Conservation (phyloP, 2,329 filamentous ascomycete genomes). For the Botrytis elliptica region DNA sequence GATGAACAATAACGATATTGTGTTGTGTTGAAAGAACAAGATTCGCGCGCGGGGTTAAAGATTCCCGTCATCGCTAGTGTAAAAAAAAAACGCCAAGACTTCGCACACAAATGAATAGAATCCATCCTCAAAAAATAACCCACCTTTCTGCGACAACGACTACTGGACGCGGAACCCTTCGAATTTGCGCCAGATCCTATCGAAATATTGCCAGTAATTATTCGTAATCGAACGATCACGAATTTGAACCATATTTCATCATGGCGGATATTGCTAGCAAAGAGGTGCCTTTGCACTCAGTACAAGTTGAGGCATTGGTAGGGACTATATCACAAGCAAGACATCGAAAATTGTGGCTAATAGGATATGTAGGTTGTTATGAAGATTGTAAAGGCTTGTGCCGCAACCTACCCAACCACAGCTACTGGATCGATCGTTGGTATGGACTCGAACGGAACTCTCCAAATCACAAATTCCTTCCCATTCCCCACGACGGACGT, state of each 20-base stretch:
- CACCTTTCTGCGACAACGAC: slow-evolving; percentile 22
- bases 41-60: slow-evolving; percentile 20
- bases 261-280: slow-evolving; percentile 59
- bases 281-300: slow-evolving; percentile 75
- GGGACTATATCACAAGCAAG: slow-evolving; percentile 44
- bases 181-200: slow-evolving; percentile 5
- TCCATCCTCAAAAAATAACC: slow-evolving; percentile 21
- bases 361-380: slow-evolving; percentile 70
- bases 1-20: neutral
- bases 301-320: slow-evolving; percentile 94
- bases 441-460: slow-evolving; percentile 78
- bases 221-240: slow-evolving; percentile 1
- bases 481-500: slow-evolving; percentile 84
- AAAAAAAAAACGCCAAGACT: slow-evolving; percentile 19
- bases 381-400: slow-evolving; percentile 97
- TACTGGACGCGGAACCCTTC: slow-evolving; percentile 16
- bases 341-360: slow-evolving; percentile 33
- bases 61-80: slow-evolving; percentile 13
- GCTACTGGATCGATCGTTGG: slow-evolving; percentile 90
- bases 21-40: neutral
- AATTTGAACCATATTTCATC: slow-evolving; percentile 36
- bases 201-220: slow-evolving; percentile 5
- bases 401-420: slow-evolving; percentile 80
- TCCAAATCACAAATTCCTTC: slow-evolving; percentile 94
- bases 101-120: slow-evolving; percentile 23